Conservation (phyloP, 2,329 filamentous ascomycete genomes). For the Xylaria sp. region DNA sequence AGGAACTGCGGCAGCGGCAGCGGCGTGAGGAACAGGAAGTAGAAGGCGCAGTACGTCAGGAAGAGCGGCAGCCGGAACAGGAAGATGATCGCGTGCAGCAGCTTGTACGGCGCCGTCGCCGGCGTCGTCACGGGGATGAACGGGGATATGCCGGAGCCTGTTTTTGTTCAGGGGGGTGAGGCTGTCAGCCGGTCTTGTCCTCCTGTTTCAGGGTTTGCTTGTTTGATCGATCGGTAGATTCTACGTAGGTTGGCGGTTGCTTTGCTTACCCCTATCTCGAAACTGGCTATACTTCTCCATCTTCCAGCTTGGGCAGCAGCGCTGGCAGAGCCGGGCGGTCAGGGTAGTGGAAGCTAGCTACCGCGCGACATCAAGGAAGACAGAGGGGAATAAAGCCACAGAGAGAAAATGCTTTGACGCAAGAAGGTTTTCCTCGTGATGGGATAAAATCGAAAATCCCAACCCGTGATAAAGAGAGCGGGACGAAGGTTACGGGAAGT, state of each 20-base stretch:
- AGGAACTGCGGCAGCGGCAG: constrained; percentile 65
- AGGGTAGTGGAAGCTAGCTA: too few species aligned
- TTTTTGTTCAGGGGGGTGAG: not conserved
- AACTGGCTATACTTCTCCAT: constrained; percentile 98
- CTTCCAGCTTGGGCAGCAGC: not conserved
- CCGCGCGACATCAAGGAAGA: not conserved
- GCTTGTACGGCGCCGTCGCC: constrained; percentile 62
- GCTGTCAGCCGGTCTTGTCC: too few species aligned
- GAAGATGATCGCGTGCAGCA: constrained; percentile 74
- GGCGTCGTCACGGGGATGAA: constrained; percentile 82
- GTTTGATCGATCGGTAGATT: too few species aligned
- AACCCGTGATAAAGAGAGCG: too few species aligned
- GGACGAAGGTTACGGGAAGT: too few species aligned
- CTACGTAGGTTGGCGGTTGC: not conserved
- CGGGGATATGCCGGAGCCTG: constrained; percentile 93
- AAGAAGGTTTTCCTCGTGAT: too few species aligned
- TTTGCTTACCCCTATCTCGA: constrained; percentile 74
- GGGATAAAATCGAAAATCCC: too few species aligned
- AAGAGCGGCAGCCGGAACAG: constrained; percentile 79
- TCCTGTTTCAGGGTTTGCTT: too few species aligned
- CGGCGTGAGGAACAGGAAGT: constrained; percentile 83
- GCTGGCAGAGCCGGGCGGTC: too few species aligned
- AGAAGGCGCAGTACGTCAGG: constrained; percentile 65
- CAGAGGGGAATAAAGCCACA: too few species aligned
- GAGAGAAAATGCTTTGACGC: too few species aligned